Percentiles rank a stretch among this genome's conserved stretches.
These are phyloP conservation scores for Thelonectria blattea DNA, from an alignment of 2,329 filamentous ascomycete genomes.

Conservation along the genomic window DNA sequence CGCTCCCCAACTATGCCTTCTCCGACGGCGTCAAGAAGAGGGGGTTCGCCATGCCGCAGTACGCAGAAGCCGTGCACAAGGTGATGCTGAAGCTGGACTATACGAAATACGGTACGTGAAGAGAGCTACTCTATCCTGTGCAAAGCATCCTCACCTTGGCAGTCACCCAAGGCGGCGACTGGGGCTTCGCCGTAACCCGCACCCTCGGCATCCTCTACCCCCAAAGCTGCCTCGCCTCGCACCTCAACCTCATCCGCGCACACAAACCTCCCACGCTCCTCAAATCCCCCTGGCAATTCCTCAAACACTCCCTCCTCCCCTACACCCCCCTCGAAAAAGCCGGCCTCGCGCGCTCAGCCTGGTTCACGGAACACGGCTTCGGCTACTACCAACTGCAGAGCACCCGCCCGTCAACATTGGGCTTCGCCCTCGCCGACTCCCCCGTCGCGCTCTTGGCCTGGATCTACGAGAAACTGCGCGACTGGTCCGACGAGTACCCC, in stretches of 20 bases:
- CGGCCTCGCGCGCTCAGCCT: slow-evolving; percentile 58
- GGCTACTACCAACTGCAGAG: slow-evolving; percentile 47
- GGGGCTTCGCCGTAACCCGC: slow-evolving; percentile 71
- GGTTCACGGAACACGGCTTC: slow-evolving; percentile 65
- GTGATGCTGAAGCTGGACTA: slow-evolving; percentile 73
- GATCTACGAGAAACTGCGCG: slow-evolving; percentile 82
- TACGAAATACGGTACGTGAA: slow-evolving; percentile 40
- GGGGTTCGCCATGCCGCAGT: slow-evolving; percentile 43
- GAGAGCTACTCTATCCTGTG: neutral
- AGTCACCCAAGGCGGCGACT: slow-evolving; percentile 70
- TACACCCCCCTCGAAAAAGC: slow-evolving; percentile 46
- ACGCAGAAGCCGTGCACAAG: slow-evolving; percentile 65
- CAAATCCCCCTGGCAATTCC: slow-evolving; percentile 61
- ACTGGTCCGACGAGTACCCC: slow-evolving; percentile 74
- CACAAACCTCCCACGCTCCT: slow-evolving; percentile 54
- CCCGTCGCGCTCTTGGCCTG: slow-evolving; percentile 75
- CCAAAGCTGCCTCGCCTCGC: slow-evolving; percentile 52
- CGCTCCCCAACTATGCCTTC: slow-evolving; percentile 59
- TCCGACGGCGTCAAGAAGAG: slow-evolving; percentile 39
- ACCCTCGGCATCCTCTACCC: slow-evolving; percentile 66
- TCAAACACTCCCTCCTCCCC: slow-evolving; percentile 59
- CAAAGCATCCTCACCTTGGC: neutral
- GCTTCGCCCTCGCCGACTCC: slow-evolving; percentile 71
- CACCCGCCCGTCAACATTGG: slow-evolving; percentile 76
- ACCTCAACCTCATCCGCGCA: slow-evolving; percentile 63